These are phyloP conservation scores for Myxozyma mucilagina DNA, from an alignment of 805 yeast genomes.

Conservation along the genomic window DNA sequence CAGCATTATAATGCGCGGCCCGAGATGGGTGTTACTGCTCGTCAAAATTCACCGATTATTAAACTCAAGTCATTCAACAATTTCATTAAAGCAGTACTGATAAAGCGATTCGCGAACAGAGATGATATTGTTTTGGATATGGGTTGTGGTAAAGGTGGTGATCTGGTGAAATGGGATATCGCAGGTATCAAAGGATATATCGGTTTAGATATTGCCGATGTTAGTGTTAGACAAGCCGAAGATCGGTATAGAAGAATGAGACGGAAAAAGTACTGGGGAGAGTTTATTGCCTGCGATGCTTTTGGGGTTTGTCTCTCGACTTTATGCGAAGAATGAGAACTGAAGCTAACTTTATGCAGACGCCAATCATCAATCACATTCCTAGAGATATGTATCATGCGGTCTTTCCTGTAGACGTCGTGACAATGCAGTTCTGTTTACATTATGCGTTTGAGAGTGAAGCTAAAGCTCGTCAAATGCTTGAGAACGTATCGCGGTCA, in stretches of 20 bases:
- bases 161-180: constrained; percentile 81
- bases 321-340: too few relatives aligned
- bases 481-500: constrained; percentile 73
- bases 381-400: constrained; percentile 53
- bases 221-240: constrained; percentile 80
- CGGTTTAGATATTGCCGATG: constrained; percentile 90
- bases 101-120: constrained; percentile 63
- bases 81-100: constrained; percentile 81
- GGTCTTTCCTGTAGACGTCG: constrained; percentile 82
- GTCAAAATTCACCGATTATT: constrained; percentile 80
- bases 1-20: constrained; percentile 86
- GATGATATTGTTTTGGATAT: constrained; percentile 70
- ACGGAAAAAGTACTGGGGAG: constrained; percentile 63
- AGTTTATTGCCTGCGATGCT: constrained; percentile 90
- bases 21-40: constrained; percentile 55
- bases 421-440: constrained; percentile 86
- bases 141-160: constrained; percentile 99
- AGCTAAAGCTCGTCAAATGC: constrained; percentile 67
- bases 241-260: constrained; percentile 65
- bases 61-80: constrained; percentile 87
- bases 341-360: constrained; percentile 1
- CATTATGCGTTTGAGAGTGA: constrained; percentile 94
- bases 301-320: constrained; percentile 53
- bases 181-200: constrained; percentile 72
- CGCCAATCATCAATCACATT: constrained; percentile 17